Percentiles rank a stretch among this genome's conserved stretches.
phyloP scores from a whole-genome alignment of 345 rosid species.

The Eucalyptus virginea region DNA sequence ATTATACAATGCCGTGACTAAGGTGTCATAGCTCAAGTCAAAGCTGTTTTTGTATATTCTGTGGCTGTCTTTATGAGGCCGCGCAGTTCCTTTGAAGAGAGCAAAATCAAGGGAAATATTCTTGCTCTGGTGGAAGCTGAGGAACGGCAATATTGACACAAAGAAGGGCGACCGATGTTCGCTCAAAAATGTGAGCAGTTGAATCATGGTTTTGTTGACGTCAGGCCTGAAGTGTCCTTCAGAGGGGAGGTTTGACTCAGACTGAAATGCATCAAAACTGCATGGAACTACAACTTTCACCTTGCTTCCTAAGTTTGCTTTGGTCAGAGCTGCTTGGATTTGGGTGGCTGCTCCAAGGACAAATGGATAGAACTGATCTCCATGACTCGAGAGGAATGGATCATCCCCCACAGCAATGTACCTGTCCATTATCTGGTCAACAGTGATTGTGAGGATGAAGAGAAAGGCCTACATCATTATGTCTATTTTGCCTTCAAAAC shows the following conservation, averaged over 20 bases:
- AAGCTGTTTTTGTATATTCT: conserved; percentile 69
- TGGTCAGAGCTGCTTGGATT: conserved; percentile 63
- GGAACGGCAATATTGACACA: conserved; percentile 55
- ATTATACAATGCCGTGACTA: conserved; percentile 47
- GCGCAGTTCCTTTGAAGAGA: conserved; percentile 53
- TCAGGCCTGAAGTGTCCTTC: conserved; percentile 74
- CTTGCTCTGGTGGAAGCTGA: conserved; percentile 46
- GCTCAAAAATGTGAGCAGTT: conserved; percentile 61
- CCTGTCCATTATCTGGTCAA: conserved; percentile 14
- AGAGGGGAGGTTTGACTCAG: conserved; percentile 60
- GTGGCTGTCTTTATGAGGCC: conserved; percentile 35
- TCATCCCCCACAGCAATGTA: conserved; percentile 84
- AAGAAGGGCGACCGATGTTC: conserved; percentile 70
- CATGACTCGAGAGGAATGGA: conserved; percentile 54
- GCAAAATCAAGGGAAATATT: conserved; percentile 62
- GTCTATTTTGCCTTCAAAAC: background rate
- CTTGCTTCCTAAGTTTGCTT: conserved; percentile 44
- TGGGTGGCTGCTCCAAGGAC: conserved; percentile 75
- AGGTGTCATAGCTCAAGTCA: conserved; percentile 58
- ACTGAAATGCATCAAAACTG: conserved; percentile 52
- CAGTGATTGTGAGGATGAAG: background rate
- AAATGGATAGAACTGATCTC: conserved; percentile 60
- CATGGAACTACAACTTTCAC: conserved; percentile 87
- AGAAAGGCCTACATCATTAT: background rate
- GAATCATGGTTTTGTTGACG: conserved; percentile 73